Evolutionary conservation across 2,329 filamentous ascomycete species (phyloP), one percentile per base, ranked within the genome.

Genomic region (Rasamsonia emersonii): DNA sequence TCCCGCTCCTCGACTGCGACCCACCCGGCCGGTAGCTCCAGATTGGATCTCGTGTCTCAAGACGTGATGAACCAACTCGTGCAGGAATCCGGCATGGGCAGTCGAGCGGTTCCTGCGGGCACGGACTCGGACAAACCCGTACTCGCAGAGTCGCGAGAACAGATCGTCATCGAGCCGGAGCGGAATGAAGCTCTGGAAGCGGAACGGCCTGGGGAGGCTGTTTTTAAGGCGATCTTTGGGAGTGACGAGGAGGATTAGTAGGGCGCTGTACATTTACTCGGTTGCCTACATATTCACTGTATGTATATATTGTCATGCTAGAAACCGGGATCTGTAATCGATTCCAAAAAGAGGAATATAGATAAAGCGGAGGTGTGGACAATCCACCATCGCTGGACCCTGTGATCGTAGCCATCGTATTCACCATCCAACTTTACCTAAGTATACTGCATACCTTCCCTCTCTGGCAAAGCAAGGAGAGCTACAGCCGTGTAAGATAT

Each of bases 141-240:
- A n/a, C 10, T 23, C 4, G 19, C 30, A 14, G 9, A 24, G 23
- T 30, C 40, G 27, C 41, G 39, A 30, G 24, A 40, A 34, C 24
- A 36, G 18, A 39, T 54, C 6, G 55, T 62, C 19, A 70, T 91
- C 15, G 75, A 93, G 53, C 71, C 78, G 0, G 82, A 85, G 41
- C 73, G 68, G 43, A 94, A 94, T 46, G 80, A 86, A 36, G 83
- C 82, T 3, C 51, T 93, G 7, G 83, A 93, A 50, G 79, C 73
- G 0, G 68, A 77, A 47, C 71, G 76, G 33, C 83, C 86, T 1
- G 78, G 81, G 10, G 84, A 88, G 29, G 83, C 82, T 25, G 79
- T 95, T 0, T 86, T 95, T 47, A 84, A 76, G 45, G 84, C 86
- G n/a, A 86, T 96, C 18, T 96, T 96, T 70, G 89, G 88, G 4